phyloP scores from a whole-genome alignment of 1,284 basidiomycete genomes.

The Ganoderma multipileum region DNA sequence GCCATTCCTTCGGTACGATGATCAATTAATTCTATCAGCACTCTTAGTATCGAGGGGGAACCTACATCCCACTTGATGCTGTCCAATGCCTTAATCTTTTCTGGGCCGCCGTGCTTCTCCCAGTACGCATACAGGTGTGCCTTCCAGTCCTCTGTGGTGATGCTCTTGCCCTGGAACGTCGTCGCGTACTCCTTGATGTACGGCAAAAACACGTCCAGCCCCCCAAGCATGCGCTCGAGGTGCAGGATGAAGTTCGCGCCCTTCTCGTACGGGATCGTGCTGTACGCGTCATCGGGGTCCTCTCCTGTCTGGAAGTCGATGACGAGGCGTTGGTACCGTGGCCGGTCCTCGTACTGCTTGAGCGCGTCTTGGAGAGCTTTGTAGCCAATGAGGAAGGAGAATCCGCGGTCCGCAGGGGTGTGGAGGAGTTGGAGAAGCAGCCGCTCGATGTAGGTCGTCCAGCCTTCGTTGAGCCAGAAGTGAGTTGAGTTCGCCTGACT shows the following conservation, averaged over 20 bases:
- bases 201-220: conserved; percentile 85
- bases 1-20: conserved; percentile 70
- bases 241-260: conserved; percentile 76
- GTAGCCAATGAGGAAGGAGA: conserved; percentile 67
- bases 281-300: conserved; percentile 87
- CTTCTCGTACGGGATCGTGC: conserved; percentile 77
- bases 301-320: conserved; percentile 87
- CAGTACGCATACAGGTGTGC: conserved; percentile 87
- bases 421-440: conserved; percentile 80
- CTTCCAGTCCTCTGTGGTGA: conserved; percentile 91
- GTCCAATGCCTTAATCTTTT: conserved; percentile 75
- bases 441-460: conserved; percentile 95
- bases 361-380: conserved; percentile 81
- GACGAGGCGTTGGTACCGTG: conserved; percentile 86
- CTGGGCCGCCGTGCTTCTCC: conserved; percentile 60
- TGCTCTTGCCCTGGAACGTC: conserved; percentile 82
- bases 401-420: conserved; percentile 82
- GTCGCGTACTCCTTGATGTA: conserved; percentile 85
- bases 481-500: conserved; percentile 76
- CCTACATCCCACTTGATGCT: conserved; percentile 82
- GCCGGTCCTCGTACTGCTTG: conserved; percentile 60
- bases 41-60: conserved; percentile 1
- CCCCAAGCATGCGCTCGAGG: conserved; percentile 84
- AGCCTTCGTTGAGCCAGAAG: conserved; percentile 95
- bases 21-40: background rate